Conservation (phyloP, 2,329 filamentous ascomycete species). For the Parastagonospora avenae region DNA sequence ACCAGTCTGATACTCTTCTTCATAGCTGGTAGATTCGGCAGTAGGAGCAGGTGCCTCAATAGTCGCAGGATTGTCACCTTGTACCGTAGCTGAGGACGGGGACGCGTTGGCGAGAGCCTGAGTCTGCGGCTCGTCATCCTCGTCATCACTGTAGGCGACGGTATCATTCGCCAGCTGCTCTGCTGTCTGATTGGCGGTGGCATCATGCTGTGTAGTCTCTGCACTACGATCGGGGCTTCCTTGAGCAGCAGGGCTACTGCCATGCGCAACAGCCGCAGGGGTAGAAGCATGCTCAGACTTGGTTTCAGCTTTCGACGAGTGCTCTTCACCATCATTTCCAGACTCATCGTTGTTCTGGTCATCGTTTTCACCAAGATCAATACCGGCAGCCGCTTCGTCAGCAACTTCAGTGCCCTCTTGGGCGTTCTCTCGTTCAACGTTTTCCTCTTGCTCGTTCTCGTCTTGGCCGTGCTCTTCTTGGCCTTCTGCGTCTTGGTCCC, state of each 20-base stretch:
- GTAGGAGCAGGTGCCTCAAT: conserved; percentile 8
- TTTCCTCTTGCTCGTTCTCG: too few relatives aligned
- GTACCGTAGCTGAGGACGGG: conserved; percentile 40
- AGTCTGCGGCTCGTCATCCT: conserved; percentile 29
- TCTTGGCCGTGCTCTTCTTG: conserved; percentile 1
- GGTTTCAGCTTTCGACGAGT: conserved; percentile 1
- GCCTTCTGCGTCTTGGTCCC: conserved; percentile 17
- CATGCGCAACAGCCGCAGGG: background rate
- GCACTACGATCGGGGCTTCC: background rate
- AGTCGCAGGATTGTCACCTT: conserved; percentile 35
- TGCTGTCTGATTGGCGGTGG: background rate
- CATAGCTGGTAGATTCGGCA: conserved; percentile 2
- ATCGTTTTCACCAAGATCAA: conserved; percentile 4
- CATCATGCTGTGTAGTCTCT: background rate
- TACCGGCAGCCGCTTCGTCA: conserved; percentile 1
- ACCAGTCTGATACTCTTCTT: conserved; percentile 2
- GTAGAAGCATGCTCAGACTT: conserved; percentile 2
- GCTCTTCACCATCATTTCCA: background rate
- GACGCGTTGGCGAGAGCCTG: conserved; percentile 20
- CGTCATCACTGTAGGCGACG: conserved; percentile 59
- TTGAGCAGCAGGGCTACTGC: background rate
- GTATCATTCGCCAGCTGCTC: conserved; percentile 39
- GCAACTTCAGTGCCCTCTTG: conserved; percentile 6
- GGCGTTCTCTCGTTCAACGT: too few relatives aligned
- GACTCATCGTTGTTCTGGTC: conserved; percentile 1